These are phyloP conservation scores for Andrographis paniculata DNA, from an alignment of 305 asterid species.

Conservation along the genomic window DNA sequence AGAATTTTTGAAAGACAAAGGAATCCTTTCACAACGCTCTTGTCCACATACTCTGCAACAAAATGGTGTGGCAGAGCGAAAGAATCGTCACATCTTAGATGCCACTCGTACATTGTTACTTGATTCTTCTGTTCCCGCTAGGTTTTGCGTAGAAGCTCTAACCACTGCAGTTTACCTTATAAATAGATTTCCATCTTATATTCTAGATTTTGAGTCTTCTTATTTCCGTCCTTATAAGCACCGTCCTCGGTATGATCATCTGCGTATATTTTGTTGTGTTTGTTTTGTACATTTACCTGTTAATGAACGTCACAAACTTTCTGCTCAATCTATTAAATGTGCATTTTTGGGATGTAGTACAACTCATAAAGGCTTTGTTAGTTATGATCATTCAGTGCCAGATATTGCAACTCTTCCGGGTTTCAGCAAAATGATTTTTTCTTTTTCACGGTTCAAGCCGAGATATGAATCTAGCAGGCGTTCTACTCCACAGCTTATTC, in stretches of 20 bases:
- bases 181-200: not conserved
- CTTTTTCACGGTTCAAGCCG: conserved; percentile 12
- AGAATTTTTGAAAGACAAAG: no score
- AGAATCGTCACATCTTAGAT: not conserved
- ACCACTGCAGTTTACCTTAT: not conserved
- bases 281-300: no score
- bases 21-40: not conserved
- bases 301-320: no score
- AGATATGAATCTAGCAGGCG: no score
- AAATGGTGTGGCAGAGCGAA: not conserved
- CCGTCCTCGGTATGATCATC: no score
- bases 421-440: not conserved
- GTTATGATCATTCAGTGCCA: no score
- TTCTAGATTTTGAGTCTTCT: not conserved
- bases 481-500: conserved; percentile 2
- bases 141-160: not conserved
- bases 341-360: conserved; percentile 7
- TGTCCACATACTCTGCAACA: not conserved
- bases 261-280: no score
- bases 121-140: not conserved
- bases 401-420: no score
- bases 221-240: no score
- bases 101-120: not conserved
- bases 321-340: no score
- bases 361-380: conserved; percentile 6